Conservation (phyloP, 2,329 filamentous ascomycete genomes). For the Colletotrichum zoysiae region DNA sequence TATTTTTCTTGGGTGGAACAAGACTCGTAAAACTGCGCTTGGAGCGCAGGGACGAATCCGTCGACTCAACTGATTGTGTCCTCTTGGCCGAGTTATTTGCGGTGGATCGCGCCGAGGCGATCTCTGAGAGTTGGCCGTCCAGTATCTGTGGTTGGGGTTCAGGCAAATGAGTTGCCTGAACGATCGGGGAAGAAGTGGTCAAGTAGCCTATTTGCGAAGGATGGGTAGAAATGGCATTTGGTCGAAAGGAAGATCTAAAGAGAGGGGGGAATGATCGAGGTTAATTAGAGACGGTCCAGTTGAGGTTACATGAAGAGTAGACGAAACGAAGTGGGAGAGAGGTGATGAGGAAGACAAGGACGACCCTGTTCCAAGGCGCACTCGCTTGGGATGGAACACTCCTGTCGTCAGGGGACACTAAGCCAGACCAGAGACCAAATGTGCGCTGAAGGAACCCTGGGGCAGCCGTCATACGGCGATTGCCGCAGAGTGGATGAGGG, state of each 20-base stretch:
- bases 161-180: constrained; percentile 68
- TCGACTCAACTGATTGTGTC: constrained; percentile 51
- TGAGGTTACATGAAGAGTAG: constrained; percentile 14
- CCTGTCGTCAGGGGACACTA: constrained; percentile 18
- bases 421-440: constrained; percentile 3
- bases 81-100: constrained; percentile 51
- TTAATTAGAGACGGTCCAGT: constrained; percentile 36
- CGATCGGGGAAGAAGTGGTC: constrained; percentile 76
- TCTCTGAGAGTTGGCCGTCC: constrained; percentile 49
- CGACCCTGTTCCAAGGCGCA: constrained; percentile 18
- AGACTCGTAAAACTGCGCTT: constrained; percentile 53
- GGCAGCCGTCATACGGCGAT: constrained; percentile 37
- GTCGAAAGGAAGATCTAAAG: constrained; percentile 48
- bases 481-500: constrained; percentile 41
- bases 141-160: constrained; percentile 58
- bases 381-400: constrained; percentile 23
- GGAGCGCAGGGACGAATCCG: constrained; percentile 47
- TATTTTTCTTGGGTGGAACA: constrained; percentile 57
- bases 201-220: constrained; percentile 76
- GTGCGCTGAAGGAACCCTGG: constrained; percentile 29
- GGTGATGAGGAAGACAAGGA: constrained; percentile 38
- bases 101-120: constrained; percentile 52
- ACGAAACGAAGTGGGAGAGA: constrained; percentile 29
- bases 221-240: constrained; percentile 65
- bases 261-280: constrained; percentile 20